Percentiles rank a stretch among this genome's conserved stretches.
Conservation (phyloP, 2,329 filamentous ascomycete species). For the Aspergillus fumigatus region DNA sequence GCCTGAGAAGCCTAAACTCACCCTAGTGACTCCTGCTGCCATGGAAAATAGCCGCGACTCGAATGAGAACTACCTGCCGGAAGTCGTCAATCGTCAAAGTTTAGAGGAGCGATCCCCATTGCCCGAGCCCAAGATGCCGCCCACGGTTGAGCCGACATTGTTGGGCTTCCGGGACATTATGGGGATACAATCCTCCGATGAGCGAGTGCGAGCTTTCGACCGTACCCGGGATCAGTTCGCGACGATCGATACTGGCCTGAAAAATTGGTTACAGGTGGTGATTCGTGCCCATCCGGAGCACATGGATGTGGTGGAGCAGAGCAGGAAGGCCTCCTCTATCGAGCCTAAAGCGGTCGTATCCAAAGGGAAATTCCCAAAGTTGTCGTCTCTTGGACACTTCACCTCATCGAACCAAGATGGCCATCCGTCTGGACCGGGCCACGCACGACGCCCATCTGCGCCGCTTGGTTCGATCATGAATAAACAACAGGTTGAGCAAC, state of each 20-base stretch:
- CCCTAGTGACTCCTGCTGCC: slow-evolving; percentile 25
- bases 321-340: slow-evolving; percentile 27
- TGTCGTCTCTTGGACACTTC: slow-evolving; percentile 29
- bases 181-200: slow-evolving; percentile 58
- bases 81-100: slow-evolving; percentile 10
- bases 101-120: slow-evolving; percentile 7
- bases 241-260: slow-evolving; percentile 69
- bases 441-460: slow-evolving; percentile 33
- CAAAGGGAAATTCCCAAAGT: slow-evolving; percentile 40
- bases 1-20: slow-evolving; percentile 27
- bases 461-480: slow-evolving; percentile 43
- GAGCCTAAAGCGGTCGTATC: slow-evolving; percentile 28
- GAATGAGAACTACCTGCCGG: slow-evolving; percentile 10
- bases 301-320: slow-evolving; percentile 39
- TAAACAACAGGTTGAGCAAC: slow-evolving; percentile 65
- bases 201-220: slow-evolving; percentile 71
- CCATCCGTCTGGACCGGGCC: slow-evolving; percentile 29
- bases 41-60: slow-evolving; percentile 12
- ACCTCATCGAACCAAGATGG: slow-evolving; percentile 26
- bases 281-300: slow-evolving; percentile 51
- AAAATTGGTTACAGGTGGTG: slow-evolving; percentile 52
- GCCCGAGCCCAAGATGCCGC: slow-evolving; percentile 10
- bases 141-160: slow-evolving; percentile 36
- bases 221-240: slow-evolving; percentile 68
- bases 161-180: slow-evolving; percentile 73